Percentiles rank a stretch among this genome's conserved stretches.
Conservation (phyloP, 176 grass and related monocot genomes). For the Paspalum notatum region DNA sequence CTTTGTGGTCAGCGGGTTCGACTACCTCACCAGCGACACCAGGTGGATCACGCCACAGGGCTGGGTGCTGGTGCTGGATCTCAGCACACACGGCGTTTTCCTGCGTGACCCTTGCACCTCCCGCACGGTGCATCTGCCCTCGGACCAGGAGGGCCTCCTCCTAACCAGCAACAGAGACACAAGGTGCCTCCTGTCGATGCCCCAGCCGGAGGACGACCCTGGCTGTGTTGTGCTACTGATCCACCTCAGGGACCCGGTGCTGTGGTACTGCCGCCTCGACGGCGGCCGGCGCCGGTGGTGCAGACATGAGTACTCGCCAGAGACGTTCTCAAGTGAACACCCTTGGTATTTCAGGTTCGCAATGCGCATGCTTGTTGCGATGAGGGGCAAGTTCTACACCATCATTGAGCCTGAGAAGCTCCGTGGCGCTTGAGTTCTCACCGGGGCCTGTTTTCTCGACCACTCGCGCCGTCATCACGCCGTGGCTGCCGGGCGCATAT, state of each 20-base stretch:
- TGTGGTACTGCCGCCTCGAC: not conserved
- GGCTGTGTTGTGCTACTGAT: not conserved
- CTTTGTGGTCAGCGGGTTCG: no score
- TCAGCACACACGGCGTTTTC: not conserved
- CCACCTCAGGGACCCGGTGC: not conserved
- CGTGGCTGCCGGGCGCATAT: no score
- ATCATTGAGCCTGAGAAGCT: no score
- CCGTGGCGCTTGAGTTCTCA: no score
- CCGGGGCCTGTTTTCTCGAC: no score
- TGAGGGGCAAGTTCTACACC: no score
- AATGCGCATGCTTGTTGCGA: no score
- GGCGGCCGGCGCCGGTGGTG: no score
- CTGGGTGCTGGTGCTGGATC: not conserved
- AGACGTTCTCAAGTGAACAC: no score
- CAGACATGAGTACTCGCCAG: no score
- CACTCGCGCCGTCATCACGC: no score
- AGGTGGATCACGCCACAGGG: conserved; percentile 5
- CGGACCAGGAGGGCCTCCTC: not conserved
- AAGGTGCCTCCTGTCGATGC: not conserved
- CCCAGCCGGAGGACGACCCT: not conserved
- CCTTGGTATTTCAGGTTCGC: no score
- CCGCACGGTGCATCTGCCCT: not conserved
- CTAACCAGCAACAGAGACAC: not conserved
- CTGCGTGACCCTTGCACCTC: not conserved
- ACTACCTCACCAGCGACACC: not conserved